Evolutionary conservation across 140 eudicot genomes (phyloP).

Genomic region (Ambrosia hybrid): DNA sequence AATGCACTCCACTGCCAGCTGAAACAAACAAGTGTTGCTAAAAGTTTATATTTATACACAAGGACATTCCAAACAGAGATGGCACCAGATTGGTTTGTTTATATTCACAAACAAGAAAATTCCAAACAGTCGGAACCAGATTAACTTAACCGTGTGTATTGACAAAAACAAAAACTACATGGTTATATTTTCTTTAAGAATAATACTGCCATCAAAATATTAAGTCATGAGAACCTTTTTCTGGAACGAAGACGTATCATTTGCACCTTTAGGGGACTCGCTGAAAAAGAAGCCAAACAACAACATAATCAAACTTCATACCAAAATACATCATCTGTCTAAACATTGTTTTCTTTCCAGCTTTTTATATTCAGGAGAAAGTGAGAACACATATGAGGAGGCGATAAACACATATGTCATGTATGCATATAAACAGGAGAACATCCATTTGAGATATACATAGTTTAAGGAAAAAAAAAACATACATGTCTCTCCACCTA

Average conservation of each 20-base stretch:
- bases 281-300: slow-evolving; percentile 48
- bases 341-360: slow-evolving; percentile 3
- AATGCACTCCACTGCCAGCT: slow-evolving; percentile 95
- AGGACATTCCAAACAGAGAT: slow-evolving; percentile 6
- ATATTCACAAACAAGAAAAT: no score
- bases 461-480: background rate
- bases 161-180: slow-evolving; percentile 3
- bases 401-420: background rate
- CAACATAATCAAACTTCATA: slow-evolving; percentile 10
- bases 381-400: background rate
- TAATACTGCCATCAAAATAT: slow-evolving; percentile 1
- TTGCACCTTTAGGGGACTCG: slow-evolving; percentile 93
- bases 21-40: slow-evolving; percentile 25
- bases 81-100: slow-evolving; percentile 10
- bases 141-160: slow-evolving; percentile 5
- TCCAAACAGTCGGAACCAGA: no score
- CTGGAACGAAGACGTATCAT: slow-evolving; percentile 85
- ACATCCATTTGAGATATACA: background rate
- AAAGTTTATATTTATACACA: slow-evolving; percentile 19
- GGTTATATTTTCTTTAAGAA: slow-evolving; percentile 4
- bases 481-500: slow-evolving; percentile 87
- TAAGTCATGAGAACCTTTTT: slow-evolving; percentile 64
- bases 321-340: background rate
- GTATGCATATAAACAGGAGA: slow-evolving; percentile 20
- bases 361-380: background rate